A percentile compares a stretch with the other conserved stretches of the same genome.
Evolutionary conservation across 2,329 filamentous ascomycete genomes (phyloP).

Genomic region (Hymenoscyphus linearis): DNA sequence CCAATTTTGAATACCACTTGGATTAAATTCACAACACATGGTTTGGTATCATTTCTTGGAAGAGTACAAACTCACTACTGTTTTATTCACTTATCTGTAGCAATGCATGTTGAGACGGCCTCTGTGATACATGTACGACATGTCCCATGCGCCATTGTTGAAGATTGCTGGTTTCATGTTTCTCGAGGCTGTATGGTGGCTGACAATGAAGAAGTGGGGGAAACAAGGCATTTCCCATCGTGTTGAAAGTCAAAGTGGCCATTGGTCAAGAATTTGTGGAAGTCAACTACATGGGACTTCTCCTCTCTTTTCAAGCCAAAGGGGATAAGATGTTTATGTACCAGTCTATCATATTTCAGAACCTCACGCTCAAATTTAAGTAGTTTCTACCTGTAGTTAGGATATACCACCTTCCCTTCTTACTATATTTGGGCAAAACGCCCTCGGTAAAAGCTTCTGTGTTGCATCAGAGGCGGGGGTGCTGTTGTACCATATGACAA

Average conservation of each 20-base stretch:
- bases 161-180: background rate
- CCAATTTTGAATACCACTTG: no score
- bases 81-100: background rate
- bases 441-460: background rate
- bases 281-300: background rate
- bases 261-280: background rate
- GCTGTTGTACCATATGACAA: background rate
- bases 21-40: no score
- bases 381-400: background rate
- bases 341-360: no score
- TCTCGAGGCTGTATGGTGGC: background rate
- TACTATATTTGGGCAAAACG: background rate
- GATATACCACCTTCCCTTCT: background rate
- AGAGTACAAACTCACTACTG: no score
- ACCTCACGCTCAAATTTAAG: no score
- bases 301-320: no score
- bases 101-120: background rate
- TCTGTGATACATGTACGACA: background rate
- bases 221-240: background rate
- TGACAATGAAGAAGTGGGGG: background rate
- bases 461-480: background rate
- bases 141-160: background rate
- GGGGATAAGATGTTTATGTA: no score
- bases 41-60: background rate
- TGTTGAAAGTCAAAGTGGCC: background rate